A percentile compares a stretch with the other conserved stretches of the same genome.
These are phyloP conservation scores for Corymbia maculata DNA, from an alignment of 345 rosid species.

Conservation along the genomic window DNA sequence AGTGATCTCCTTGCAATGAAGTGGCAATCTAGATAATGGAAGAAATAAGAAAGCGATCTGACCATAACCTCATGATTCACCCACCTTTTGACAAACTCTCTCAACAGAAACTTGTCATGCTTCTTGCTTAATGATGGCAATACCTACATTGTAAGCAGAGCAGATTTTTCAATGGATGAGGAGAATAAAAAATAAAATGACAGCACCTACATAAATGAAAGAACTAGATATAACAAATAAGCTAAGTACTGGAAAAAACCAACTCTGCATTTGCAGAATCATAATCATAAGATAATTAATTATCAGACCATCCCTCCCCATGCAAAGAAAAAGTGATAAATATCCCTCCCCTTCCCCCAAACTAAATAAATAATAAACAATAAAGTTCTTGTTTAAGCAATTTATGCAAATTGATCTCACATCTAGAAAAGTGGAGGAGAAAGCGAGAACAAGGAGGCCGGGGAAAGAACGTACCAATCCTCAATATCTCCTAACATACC, in stretches of 20 bases:
- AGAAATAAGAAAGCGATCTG: constrained; percentile 48
- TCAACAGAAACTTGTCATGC: constrained; percentile 44
- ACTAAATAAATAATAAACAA: neutral
- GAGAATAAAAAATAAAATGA: too few relatives aligned
- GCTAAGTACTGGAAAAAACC: neutral
- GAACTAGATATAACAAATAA: neutral
- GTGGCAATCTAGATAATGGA: constrained; percentile 46
- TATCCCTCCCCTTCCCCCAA: too few relatives aligned
- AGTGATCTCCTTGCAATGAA: constrained; percentile 37
- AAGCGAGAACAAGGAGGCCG: neutral
- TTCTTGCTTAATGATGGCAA: constrained; percentile 44
- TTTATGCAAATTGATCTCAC: too few relatives aligned
- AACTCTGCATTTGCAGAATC: neutral
- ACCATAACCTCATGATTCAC: constrained; percentile 48
- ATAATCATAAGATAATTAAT: neutral
- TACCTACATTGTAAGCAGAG: constrained; percentile 16
- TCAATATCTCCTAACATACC: neutral
- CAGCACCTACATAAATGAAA: neutral
- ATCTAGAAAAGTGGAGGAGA: neutral
- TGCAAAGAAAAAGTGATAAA: too few relatives aligned
- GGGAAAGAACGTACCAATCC: neutral
- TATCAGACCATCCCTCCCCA: neutral
- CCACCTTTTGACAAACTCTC: constrained; percentile 52
- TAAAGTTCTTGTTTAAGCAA: neutral
- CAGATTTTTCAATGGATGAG: neutral